A percentile compares a stretch with the other conserved stretches of the same genome.
Evolutionary conservation across 2,329 filamentous ascomycete genomes (phyloP).

Genomic region (Aspergillus fumigatiaffinis): DNA sequence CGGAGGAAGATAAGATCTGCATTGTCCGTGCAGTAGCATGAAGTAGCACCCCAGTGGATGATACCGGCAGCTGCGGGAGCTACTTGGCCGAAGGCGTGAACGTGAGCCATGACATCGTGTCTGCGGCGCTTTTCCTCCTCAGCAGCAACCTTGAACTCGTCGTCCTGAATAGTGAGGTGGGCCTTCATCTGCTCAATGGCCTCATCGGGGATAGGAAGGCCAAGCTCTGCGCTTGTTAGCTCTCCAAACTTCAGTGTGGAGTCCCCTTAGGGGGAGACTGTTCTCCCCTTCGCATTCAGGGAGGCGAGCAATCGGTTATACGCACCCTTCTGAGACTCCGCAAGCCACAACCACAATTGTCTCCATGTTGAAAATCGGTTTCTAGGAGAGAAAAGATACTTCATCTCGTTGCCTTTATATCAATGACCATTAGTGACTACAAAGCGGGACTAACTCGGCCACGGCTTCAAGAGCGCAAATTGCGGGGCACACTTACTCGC

Average conservation of each 20-base stretch:
- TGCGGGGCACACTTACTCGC: constrained; percentile 48
- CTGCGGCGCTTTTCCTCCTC: constrained; percentile 71
- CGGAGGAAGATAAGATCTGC: constrained; percentile 73
- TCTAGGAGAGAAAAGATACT: constrained; percentile 72
- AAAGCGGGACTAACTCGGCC: not conserved
- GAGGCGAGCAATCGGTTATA: not conserved
- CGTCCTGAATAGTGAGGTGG: constrained; percentile 70
- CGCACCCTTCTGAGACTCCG: constrained; percentile 66
- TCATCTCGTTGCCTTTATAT: constrained; percentile 59
- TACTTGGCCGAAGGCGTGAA: constrained; percentile 69
- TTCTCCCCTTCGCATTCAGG: not conserved
- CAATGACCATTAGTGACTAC: constrained; percentile 11
- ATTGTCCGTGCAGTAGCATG: constrained; percentile 62
- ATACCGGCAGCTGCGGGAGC: constrained; percentile 76
- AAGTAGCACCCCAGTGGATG: constrained; percentile 71
- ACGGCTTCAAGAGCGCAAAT: not conserved
- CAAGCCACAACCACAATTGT: constrained; percentile 79
- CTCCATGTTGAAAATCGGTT: constrained; percentile 76
- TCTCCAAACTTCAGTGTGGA: not conserved
- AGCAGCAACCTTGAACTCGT: constrained; percentile 69
- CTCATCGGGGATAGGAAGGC: constrained; percentile 67
- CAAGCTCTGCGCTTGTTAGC: constrained; percentile 55
- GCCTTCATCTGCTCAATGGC: constrained; percentile 73
- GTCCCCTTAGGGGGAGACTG: not conserved
- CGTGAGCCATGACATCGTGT: constrained; percentile 64